Base-by-base conservation (phyloP, 192 early-diverging fungal species). In the Coemansia sp. region DNA sequence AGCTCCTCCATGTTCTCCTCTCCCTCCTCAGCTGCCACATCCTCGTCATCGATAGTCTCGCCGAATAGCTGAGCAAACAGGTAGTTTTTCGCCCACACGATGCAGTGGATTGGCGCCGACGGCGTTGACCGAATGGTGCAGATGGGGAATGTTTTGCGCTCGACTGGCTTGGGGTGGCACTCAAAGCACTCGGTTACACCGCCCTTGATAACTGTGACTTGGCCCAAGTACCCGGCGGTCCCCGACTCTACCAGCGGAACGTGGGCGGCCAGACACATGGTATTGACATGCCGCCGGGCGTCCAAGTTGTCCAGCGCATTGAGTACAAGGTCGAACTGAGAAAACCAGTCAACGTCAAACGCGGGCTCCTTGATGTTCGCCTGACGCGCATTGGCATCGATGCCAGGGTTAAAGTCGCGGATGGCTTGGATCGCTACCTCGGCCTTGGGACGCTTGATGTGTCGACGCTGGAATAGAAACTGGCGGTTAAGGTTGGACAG, bases 41-140 rank as follows among this genome's bases (percentile, higher is more conserved):
- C 38, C 47, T 40, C 20, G 17, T 83, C 74, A 17, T 85, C 54
- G 2, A 15, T 5, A 1, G 40, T 27, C 36, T 72, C 85, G 41
- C 96, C 96, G 84, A 98, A 86, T 1, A 86, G 60, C 76, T 86
- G 90, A 67, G 82, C 88, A 74, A 98, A 98, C 35, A 98, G 83
- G 77, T 95, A 99, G 66, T 88, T 93, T 76, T 99, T 99, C 65
- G 97, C 93, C 98, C 98, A 99, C 27, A 98, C 97, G 65, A 99
- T 94, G 65, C 96, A 98, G 71, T 99, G 98, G 45, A 99, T 95
- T 15, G 98, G 94, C 27, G 89, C 87, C 43, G 87, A 91, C 0
- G 98, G 98, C 6, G 98, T 99, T 32, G 91, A 94, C 38, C 98
- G 88, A 68, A 99, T 98, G 6, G 98, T 99, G 73, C 98, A 99